Base-by-base conservation (phyloP, 352 stramenopile genomes). In the Sclerospora graminicola region DNA sequence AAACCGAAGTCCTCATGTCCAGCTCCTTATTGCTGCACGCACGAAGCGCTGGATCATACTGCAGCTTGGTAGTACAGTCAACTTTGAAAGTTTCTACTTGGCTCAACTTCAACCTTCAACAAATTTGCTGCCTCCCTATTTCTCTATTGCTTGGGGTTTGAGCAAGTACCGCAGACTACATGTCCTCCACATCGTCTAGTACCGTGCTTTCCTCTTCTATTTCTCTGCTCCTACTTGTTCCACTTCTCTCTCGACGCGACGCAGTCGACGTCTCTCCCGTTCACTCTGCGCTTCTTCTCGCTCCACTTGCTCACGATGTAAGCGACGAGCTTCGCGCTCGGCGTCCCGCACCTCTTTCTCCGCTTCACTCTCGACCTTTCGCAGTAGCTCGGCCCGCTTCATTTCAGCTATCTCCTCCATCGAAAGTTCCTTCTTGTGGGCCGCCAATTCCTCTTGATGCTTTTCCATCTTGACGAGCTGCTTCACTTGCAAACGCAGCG, bases 401-500 rank as follows among this genome's bases (percentile, higher is more conserved):
- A 84, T 45, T 32, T 85, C 76, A 8, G 72, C 76, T 11, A 85
- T 60, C 51, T 85, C 68, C 32, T 88, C 72, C 30, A 60, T 43
- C 8, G 76, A 67, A 16, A 88, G 33, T 23, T 82, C 62, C 41
- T 72, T 69, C 44, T 76, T 69, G 24, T 58, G 54, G 3, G 21
- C 21, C 29, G 77, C 58, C 21, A 78, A 46, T 15, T 82, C 69
- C 24, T 84, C 61, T 27, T 79, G 60, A 27, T 84, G 68, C 44
- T 82, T 84, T 55, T 89, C 76, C 44, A 86, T 60, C 30, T 84
- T 66, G 41, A 84, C 77, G 21, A 91, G 57, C 57, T 91, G 74
- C 59, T 92, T 89, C 19, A 89, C 80, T 46, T 89, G 80, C 31
- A 92, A 78, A 11, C 80, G 75, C 47, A 88, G 57, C 39, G 77